Evolutionary conservation across 1,139 yeast species (phyloP).

Genomic region (Pneumocystis wakefieldiae): DNA sequence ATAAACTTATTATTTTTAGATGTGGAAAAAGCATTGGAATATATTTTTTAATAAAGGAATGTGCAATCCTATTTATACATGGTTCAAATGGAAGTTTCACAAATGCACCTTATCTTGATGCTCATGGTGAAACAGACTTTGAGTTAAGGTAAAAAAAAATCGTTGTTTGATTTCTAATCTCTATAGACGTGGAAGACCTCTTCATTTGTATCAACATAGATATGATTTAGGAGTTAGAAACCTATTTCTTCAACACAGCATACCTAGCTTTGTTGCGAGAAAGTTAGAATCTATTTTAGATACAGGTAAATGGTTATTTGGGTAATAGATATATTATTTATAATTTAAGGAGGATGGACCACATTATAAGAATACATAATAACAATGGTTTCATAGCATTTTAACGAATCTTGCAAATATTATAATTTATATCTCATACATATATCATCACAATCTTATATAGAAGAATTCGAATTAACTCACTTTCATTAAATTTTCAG

Average conservation of each 20-base stretch:
- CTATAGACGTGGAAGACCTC: constrained; percentile 51
- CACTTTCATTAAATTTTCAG: not conserved
- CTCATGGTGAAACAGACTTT: constrained; percentile 74
- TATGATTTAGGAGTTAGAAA: constrained; percentile 54
- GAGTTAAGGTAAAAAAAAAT: constrained; percentile 31
- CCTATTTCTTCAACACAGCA: constrained; percentile 67
- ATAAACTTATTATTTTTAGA: constrained; percentile 27
- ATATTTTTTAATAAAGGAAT: constrained; percentile 61
- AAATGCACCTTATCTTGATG: constrained; percentile 72
- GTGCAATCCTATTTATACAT: constrained; percentile 45
- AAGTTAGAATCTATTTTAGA: constrained; percentile 21
- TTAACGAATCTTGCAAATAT: not conserved
- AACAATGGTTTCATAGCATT: not conserved
- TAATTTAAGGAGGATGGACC: not conserved
- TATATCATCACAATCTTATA: not conserved
- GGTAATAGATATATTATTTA: not conserved
- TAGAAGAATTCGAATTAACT: not conserved
- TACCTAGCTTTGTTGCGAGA: constrained; percentile 64
- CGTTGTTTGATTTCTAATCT: not conserved
- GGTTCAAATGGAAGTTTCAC: constrained; percentile 61
- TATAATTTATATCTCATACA: not conserved
- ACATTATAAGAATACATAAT: not conserved
- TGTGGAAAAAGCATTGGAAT: constrained; percentile 60
- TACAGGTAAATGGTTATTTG: not conserved
- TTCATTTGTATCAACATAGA: constrained; percentile 46